A percentile compares a stretch with the other conserved stretches of the same genome.
These are phyloP conservation scores for Rosa rugosa DNA, from an alignment of 306 rosid species.

Conservation along the genomic window DNA sequence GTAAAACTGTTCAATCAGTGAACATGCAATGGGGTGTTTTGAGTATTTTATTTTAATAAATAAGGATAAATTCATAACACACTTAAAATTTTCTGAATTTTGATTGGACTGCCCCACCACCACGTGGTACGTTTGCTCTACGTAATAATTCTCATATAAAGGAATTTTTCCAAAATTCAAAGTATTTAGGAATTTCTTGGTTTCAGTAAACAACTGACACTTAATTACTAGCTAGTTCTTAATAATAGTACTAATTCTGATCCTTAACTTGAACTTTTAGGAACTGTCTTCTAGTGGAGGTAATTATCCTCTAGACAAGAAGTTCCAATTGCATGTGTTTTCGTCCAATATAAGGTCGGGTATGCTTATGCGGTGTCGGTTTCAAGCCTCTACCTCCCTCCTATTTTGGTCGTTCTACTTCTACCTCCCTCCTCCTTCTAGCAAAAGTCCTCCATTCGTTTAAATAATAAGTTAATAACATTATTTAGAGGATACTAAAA, in stretches of 20 bases:
- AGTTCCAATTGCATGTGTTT: slow-evolving; percentile 41
- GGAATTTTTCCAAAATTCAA: not conserved
- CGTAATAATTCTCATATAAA: too few species aligned
- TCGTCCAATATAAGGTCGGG: not conserved
- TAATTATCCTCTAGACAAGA: slow-evolving; percentile 15
- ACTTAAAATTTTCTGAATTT: too few species aligned
- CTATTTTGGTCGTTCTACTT: not conserved
- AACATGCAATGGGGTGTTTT: too few species aligned
- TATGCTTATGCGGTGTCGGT: slow-evolving; percentile 15
- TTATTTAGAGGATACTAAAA: not conserved
- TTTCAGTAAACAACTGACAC: not conserved
- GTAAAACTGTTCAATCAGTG: too few species aligned
- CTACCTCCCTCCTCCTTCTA: not conserved
- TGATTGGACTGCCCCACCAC: too few species aligned
- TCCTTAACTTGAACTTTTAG: slow-evolving; percentile 19
- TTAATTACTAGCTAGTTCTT: not conserved
- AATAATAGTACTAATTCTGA: not conserved
- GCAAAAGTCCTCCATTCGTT: not conserved
- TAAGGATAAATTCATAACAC: too few species aligned
- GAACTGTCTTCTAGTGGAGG: slow-evolving; percentile 24
- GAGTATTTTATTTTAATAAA: too few species aligned
- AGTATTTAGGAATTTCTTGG: slow-evolving; percentile 21
- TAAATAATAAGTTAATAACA: not conserved
- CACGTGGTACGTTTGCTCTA: too few species aligned
- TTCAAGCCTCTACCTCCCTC: not conserved